Percentiles rank a stretch among this genome's conserved stretches.
Conservation (phyloP, 2,329 filamentous ascomycete genomes). For the Diaporthe ilicicola region DNA sequence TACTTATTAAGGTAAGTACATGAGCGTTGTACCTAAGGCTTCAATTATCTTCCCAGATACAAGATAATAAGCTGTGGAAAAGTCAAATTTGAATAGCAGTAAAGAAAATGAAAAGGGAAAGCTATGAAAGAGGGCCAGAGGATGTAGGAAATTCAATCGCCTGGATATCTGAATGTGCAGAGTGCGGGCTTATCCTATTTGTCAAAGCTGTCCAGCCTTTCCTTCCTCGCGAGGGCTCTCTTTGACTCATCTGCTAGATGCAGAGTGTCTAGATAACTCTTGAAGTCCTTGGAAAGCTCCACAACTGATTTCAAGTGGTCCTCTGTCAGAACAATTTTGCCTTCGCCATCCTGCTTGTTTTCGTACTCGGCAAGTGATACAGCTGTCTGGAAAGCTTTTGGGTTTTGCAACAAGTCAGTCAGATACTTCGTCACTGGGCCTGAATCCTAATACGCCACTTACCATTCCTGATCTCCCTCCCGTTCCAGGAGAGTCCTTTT, state of each 20-base stretch:
- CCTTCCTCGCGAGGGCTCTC: background rate
- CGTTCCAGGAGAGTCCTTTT: conserved; percentile 29
- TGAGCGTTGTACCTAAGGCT: no score
- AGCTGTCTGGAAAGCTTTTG: conserved; percentile 10
- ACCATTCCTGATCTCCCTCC: background rate
- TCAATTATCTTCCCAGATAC: no score
- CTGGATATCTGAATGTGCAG: no score
- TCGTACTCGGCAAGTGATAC: conserved; percentile 20
- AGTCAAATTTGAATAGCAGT: no score
- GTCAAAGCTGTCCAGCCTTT: background rate
- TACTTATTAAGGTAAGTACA: no score
- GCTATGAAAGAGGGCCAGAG: no score
- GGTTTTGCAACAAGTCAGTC: background rate
- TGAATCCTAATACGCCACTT: background rate
- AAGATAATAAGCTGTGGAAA: no score
- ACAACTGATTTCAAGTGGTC: conserved; percentile 38
- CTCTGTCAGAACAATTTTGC: conserved; percentile 32
- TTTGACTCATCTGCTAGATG: conserved; percentile 8
- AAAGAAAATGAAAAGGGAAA: no score
- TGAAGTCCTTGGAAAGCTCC: conserved; percentile 37
- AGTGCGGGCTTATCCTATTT: no score
- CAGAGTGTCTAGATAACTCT: conserved; percentile 6
- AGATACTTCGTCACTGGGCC: no score
- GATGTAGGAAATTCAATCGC: no score
- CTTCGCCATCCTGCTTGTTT: conserved; percentile 27